Evolutionary conservation across 106 monocot genomes (phyloP), one percentile per base, ranked within the genome.

Genomic region (Acorus gramineus): DNA sequence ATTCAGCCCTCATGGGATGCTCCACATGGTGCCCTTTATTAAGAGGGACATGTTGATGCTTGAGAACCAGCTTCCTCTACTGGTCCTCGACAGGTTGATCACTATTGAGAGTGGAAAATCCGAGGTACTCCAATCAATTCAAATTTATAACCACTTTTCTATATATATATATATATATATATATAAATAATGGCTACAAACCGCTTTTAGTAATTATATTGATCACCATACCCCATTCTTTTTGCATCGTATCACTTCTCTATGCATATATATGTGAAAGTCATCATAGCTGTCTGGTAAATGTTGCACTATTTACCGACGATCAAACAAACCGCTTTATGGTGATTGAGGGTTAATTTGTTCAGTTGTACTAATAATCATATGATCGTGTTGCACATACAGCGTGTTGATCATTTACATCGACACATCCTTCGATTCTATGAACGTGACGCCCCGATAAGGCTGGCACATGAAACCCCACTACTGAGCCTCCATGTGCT

Each of bases 381-480:
- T 28, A 12, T 60, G 5, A 9, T 51, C 8, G 59, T 13, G 11
- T 4, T 9, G 11, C 49, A 2, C 3, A 45, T 5, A 7, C 74
- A 90, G 84, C 66, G 71, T 6, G 82, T 76, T 5, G 85, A 93
- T 43, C 44, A 69, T 4, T 69, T 90, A 46, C 84, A 84, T 76
- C 65, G 64, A 61, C 67, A 90, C 54, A 78, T 90, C 44, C 77
- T 84, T 43, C 71, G 69, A 46, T 86, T 86, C 76, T 73, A 70
- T 58, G 59, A 54, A 6, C 73, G 28, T 1, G 28, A 28, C 28
- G 28, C 28, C 1, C 0, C 77, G 0, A 59, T 68, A 3, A 49
- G 59, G 4, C 10, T 64, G 12, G 69, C 65, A 11, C 12, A 51
- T 2, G 14, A 60, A 8, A 71, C 68, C 6, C 28, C 28, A 28